Percentiles rank a stretch among this genome's conserved stretches.
Evolutionary conservation across 2,329 filamentous ascomycete genomes (phyloP).

Genomic region (Aspergillus sp.): DNA sequence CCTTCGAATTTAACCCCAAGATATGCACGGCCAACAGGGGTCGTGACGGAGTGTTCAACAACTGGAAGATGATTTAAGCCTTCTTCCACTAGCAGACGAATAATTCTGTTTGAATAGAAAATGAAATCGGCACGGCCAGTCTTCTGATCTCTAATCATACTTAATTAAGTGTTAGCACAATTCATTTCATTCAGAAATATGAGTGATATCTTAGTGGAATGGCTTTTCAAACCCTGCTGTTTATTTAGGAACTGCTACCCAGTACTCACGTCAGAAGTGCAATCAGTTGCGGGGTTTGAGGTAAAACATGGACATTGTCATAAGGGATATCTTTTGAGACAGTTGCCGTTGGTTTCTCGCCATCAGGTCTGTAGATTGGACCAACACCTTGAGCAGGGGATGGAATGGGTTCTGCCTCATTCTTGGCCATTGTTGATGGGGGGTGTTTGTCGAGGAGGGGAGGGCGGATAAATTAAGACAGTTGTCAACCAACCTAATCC

Average conservation of each 20-base stretch:
- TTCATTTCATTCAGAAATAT: too few relatives aligned
- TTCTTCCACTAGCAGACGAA: conserved; percentile 92
- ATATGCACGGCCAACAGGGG: conserved; percentile 83
- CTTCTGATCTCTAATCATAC: conserved; percentile 89
- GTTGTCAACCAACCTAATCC: too few relatives aligned
- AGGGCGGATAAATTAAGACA: too few relatives aligned
- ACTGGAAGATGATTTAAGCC: conserved; percentile 94
- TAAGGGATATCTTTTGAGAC: conserved; percentile 78
- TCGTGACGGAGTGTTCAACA: conserved; percentile 81
- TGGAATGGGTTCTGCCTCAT: conserved; percentile 24
- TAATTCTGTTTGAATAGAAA: conserved; percentile 98
- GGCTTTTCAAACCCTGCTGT: too few relatives aligned
- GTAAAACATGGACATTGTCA: conserved; percentile 83
- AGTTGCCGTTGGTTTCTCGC: conserved; percentile 79
- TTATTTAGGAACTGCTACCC: too few relatives aligned
- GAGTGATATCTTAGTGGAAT: too few relatives aligned
- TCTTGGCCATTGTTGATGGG: conserved; percentile 20
- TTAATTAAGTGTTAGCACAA: conserved; percentile 35
- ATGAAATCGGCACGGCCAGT: conserved; percentile 95
- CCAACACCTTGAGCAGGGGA: conserved; percentile 65
- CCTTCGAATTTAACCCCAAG: conserved; percentile 91
- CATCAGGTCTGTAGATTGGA: conserved; percentile 69
- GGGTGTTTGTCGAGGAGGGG: neutral
- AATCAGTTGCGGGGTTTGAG: conserved; percentile 94
- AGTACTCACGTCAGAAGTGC: conserved; percentile 83